Evolutionary conservation across 257 asterid species (phyloP), one percentile per base, ranked within the genome.

Genomic region (Nicotiana obtusifolia): DNA sequence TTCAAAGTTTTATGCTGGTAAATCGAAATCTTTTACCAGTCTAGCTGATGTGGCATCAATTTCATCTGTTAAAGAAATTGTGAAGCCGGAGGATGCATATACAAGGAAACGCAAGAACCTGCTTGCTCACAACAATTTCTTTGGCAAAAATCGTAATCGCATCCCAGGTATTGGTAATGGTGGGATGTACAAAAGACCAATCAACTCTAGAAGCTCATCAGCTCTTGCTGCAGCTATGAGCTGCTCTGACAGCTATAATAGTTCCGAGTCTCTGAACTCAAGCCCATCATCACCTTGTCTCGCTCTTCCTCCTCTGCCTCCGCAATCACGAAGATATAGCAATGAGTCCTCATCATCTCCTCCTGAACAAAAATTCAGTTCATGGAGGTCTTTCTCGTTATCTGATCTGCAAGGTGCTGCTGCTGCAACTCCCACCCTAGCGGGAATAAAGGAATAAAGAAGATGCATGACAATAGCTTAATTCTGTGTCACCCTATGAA

Each of bases 241-340:
- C 61, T 82, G 82, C 81, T 80, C 89, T 30, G 91, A 88, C 83
- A 91, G 88, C 84, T 85, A 37, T 31, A 81, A 83, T 66, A 90
- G 85, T 76, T 87, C 91, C 0, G 91, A 88, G 49, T 87, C 89
- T 81, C 86, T 93, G n/a, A 90, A 82, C 86, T 91, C 91, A 20
- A 87, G 85, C 68, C 91, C 93, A 28, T 81, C 93, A 7, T 87
- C 92, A 59, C 90, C 89, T 65, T 84, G 86, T 62, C 68, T 78
- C 78, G 33, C 86, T 86, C 93, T 87, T 81, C 97, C 97, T 87
- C 98, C 97, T 76, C 85, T 91, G 84, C 98, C 97, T 16, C 93
- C 97, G 0, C 91, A 86, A 80, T 83, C 88, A 76, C 88, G 90
- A 84, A 81, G 84, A 87, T 47, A 82, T 26, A 49, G 79, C 56